These are phyloP conservation scores for Aspergillus baeticus DNA, from an alignment of 495 filamentous ascomycete genomes.

Conservation along the genomic window DNA sequence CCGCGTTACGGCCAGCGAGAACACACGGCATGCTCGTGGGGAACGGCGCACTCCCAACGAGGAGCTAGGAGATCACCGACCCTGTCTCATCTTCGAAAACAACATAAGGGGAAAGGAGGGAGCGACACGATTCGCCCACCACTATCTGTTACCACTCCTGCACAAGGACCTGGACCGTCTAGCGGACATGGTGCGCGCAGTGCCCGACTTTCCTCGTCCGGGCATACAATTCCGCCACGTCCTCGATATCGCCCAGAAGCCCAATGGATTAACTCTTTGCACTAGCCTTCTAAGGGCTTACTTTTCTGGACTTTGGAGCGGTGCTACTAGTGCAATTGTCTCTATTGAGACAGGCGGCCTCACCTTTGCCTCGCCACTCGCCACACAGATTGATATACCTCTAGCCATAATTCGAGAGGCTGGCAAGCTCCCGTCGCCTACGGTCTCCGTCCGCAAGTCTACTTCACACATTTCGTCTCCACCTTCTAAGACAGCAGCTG, in stretches of 20 bases:
- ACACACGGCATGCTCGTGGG: conserved; percentile 43
- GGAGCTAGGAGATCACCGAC: conserved; percentile 27
- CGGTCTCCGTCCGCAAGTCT: conserved; percentile 47
- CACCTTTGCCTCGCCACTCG: conserved; percentile 55
- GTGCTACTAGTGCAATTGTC: conserved; percentile 45
- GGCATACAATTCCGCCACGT: conserved; percentile 59
- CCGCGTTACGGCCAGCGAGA: conserved; percentile 44
- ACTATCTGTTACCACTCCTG: conserved; percentile 50
- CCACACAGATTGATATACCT: conserved; percentile 41
- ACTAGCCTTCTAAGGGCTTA: conserved; percentile 49
- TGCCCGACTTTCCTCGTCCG: conserved; percentile 52
- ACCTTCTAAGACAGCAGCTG: conserved; percentile 23
- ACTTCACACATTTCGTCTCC: conserved; percentile 58
- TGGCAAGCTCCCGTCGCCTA: conserved; percentile 60
- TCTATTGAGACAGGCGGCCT: conserved; percentile 60
- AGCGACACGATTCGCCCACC: conserved; percentile 43
- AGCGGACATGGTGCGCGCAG: conserved; percentile 47
- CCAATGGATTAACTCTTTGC: conserved; percentile 53
- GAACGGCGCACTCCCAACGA: conserved; percentile 23
- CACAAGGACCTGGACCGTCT: conserved; percentile 50
- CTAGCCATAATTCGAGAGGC: conserved; percentile 57
- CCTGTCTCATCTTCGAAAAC: conserved; percentile 54
- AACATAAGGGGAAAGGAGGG: conserved; percentile 36
- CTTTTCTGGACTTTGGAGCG: conserved; percentile 50
- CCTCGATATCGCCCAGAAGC: conserved; percentile 55